Base-by-base conservation (phyloP, 2,329 filamentous ascomycete genomes). In the Gyromitra esculenta region DNA sequence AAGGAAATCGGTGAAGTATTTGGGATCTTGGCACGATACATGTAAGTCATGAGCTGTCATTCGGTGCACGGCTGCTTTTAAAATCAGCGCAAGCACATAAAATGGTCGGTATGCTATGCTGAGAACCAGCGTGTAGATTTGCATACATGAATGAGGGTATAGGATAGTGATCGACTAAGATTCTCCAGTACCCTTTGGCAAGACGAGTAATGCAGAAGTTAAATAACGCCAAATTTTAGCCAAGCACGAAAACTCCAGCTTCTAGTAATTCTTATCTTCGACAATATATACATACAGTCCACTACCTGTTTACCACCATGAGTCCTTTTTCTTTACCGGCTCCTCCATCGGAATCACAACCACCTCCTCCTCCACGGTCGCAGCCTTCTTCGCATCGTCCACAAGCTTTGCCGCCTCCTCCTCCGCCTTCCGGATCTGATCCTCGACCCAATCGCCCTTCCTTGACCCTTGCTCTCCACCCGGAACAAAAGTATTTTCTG, bases 381-480 rank as follows among this genome's bases (percentile, higher is more conserved):
- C 59, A 18, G 13, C 67, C 6, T 25, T 39, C 37, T 15, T 43
- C 31, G 72, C 31, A 18, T 25, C 69, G 21, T 62, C 50, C 35
- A 41, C 64, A 15, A 56, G 21, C 18, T 41, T 31, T 39, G 37
- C 64, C 15, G 59, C 75, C 59, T 71, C 72, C 62, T 59, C 66
- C 43, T 75, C 75, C 18, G 45, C 59, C 60, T 21, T 54, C 52
- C 11, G 48, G 37, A 76, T 72, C 37, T 72, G 50, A 11, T 68
- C 72, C 21, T 73, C 73, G 7, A 76, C 66, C 75, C 72, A 75
- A 37, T 62, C 62, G 5, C 21, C 73, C 48, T 57, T 56, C 50
- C 39, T 35, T 13, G 8, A 5, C 15, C 11, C 52, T 9, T 37
- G 50, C 3, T 39, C 31, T 13, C 1, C 52, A 3, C 9, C 45